phyloP scores from a whole-genome alignment of 2,329 filamentous ascomycete genomes.

The Magnaporthiopsis rhizophila region DNA sequence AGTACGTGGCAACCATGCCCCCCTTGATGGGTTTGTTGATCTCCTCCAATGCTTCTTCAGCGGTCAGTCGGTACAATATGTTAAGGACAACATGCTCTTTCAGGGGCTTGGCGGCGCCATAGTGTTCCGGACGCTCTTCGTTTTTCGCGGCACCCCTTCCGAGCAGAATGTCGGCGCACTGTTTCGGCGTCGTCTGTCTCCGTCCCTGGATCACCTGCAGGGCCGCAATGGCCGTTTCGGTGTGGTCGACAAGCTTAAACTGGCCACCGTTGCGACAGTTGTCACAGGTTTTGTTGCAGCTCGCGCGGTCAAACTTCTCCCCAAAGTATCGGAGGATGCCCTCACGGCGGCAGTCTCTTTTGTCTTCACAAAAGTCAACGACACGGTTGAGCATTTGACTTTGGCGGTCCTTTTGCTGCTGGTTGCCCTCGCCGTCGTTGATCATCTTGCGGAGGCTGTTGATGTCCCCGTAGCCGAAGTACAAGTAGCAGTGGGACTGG shows the following conservation, averaged over 20 bases:
- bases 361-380: conserved; percentile 82
- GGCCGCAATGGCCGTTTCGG: conserved; percentile 62
- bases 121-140: conserved; percentile 44
- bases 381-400: conserved; percentile 79
- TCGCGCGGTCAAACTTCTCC: conserved; percentile 64
- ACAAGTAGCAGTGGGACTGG: conserved; percentile 81
- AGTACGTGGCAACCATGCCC: conserved; percentile 66
- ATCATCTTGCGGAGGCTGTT: conserved; percentile 73
- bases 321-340: conserved; percentile 93
- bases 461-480: conserved; percentile 75
- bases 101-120: conserved; percentile 61
- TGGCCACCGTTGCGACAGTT: conserved; percentile 71
- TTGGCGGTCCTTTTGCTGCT: conserved; percentile 74
- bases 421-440: conserved; percentile 66
- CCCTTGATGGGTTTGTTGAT: conserved; percentile 54
- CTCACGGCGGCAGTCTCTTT: conserved; percentile 75
- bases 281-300: conserved; percentile 75
- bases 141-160: conserved; percentile 58
- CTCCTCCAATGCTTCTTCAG: conserved; percentile 67
- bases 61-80: conserved; percentile 69
- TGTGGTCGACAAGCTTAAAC: conserved; percentile 71
- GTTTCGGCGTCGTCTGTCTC: conserved; percentile 61
- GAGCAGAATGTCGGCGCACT: conserved; percentile 78
- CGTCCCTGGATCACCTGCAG: conserved; percentile 58
- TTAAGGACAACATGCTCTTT: conserved; percentile 73